These are phyloP conservation scores for Mollisiaceae sp. DNA, from an alignment of 2,329 filamentous ascomycete species.

Conservation along the genomic window DNA sequence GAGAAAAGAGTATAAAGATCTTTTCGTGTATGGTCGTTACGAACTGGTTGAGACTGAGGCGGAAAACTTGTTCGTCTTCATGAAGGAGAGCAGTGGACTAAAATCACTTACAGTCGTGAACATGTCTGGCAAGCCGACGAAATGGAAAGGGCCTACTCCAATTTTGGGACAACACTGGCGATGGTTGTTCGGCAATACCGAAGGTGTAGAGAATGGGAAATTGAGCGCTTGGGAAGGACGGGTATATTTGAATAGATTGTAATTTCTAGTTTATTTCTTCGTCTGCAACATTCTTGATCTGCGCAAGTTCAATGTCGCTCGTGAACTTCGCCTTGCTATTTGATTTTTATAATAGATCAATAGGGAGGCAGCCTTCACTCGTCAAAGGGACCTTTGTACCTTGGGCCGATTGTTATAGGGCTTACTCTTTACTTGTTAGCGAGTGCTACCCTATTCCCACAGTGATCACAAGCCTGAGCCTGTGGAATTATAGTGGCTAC, in stretches of 20 bases:
- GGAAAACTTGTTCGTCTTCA: slow-evolving; percentile 49
- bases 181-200: not conserved
- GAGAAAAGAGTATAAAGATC: slow-evolving; percentile 24
- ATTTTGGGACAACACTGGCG: not conserved
- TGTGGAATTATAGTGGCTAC: too few relatives aligned
- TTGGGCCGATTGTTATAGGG: too few relatives aligned
- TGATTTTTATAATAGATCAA: too few relatives aligned
- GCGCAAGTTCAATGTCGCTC: too few relatives aligned
- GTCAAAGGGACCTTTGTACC: too few relatives aligned
- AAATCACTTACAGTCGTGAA: slow-evolving; percentile 50
- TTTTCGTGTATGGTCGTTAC: slow-evolving; percentile 29
- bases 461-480: too few relatives aligned
- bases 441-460: too few relatives aligned
- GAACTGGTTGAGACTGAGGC: slow-evolving; percentile 39
- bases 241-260: slow-evolving; percentile 1
- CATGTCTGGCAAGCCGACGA: slow-evolving; percentile 39
- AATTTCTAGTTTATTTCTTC: not conserved
- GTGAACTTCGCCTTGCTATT: too few relatives aligned
- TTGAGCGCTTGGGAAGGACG: slow-evolving; percentile 4
- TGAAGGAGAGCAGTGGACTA: slow-evolving; percentile 43
- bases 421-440: too few relatives aligned
- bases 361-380: too few relatives aligned
- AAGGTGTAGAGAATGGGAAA: not conserved
- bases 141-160: slow-evolving; percentile 15
- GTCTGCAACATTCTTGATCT: too few relatives aligned